phyloP scores from a whole-genome alignment of 148 eudicot genomes.

The Simmondsia chinensis region DNA sequence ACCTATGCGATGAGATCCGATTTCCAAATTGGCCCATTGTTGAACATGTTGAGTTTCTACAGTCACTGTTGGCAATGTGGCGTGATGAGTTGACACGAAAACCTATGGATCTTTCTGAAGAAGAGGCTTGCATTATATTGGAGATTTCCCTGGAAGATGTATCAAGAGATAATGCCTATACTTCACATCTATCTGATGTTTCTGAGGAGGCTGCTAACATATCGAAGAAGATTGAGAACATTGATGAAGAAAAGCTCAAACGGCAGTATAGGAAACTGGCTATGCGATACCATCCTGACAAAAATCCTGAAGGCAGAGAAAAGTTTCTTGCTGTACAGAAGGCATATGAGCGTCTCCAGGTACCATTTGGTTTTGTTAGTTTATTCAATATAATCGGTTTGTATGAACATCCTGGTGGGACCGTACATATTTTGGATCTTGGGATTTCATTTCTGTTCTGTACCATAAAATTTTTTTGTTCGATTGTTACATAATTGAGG shows the following conservation, averaged over 20 bases:
- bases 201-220: slow-evolving; percentile 52
- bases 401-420: too few relatives aligned
- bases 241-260: slow-evolving; percentile 98
- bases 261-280: slow-evolving; percentile 96
- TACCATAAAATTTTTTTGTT: too few relatives aligned
- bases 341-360: slow-evolving; percentile 99
- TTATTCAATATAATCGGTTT: not conserved
- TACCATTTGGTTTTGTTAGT: slow-evolving; percentile 12
- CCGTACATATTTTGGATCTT: too few relatives aligned
- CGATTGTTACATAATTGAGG: too few relatives aligned
- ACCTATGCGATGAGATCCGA: slow-evolving; percentile 91
- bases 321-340: slow-evolving; percentile 97
- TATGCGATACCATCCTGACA: slow-evolving; percentile 97
- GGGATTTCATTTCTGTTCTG: too few relatives aligned
- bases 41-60: slow-evolving; percentile 97
- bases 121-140: slow-evolving; percentile 92
- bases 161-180: slow-evolving; percentile 47
- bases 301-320: slow-evolving; percentile 98
- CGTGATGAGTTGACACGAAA: slow-evolving; percentile 96
- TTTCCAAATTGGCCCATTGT: slow-evolving; percentile 99
- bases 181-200: slow-evolving; percentile 27
- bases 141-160: slow-evolving; percentile 87
- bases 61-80: slow-evolving; percentile 97
- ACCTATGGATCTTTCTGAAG: slow-evolving; percentile 99
- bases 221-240: slow-evolving; percentile 75